These are phyloP conservation scores for Alternaria sp. DNA, from an alignment of 2,329 filamentous ascomycete species.

Conservation along the genomic window DNA sequence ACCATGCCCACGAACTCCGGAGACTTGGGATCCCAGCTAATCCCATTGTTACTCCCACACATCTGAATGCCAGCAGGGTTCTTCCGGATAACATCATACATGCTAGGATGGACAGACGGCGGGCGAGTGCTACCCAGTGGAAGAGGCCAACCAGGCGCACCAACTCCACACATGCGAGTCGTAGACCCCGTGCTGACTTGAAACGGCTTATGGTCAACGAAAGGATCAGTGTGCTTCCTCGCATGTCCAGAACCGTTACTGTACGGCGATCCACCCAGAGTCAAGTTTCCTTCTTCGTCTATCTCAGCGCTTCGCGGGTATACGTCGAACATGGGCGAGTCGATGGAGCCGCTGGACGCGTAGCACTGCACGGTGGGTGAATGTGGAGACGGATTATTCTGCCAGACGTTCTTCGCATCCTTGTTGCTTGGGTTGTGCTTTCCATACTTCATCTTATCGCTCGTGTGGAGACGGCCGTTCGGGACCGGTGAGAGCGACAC, in stretches of 20 bases:
- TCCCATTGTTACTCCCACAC: not conserved
- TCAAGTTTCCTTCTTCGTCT: not conserved
- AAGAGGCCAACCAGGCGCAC: not conserved
- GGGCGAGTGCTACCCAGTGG: not conserved
- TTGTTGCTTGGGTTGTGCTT: not conserved
- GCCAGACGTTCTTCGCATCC: not conserved
- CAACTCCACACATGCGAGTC: not conserved
- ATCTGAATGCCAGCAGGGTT: not conserved
- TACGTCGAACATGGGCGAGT: not conserved
- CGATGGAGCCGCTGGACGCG: not conserved
- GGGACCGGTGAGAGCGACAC: not conserved
- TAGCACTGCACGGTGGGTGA: not conserved
- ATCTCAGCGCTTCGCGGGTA: not conserved
- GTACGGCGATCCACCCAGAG: not conserved
- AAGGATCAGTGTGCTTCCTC: slow-evolving; percentile 13
- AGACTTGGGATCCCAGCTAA: not conserved
- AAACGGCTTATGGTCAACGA: not conserved
- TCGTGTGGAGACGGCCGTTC: not conserved
- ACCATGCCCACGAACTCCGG: not conserved
- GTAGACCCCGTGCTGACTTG: not conserved
- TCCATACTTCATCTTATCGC: not conserved
- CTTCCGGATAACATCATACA: too few species aligned
- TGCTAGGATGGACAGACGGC: not conserved
- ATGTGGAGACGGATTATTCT: not conserved
- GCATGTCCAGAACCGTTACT: not conserved